Evolutionary conservation across 495 filamentous ascomycete species (phyloP).

Genomic region (Immersiella caudata): DNA sequence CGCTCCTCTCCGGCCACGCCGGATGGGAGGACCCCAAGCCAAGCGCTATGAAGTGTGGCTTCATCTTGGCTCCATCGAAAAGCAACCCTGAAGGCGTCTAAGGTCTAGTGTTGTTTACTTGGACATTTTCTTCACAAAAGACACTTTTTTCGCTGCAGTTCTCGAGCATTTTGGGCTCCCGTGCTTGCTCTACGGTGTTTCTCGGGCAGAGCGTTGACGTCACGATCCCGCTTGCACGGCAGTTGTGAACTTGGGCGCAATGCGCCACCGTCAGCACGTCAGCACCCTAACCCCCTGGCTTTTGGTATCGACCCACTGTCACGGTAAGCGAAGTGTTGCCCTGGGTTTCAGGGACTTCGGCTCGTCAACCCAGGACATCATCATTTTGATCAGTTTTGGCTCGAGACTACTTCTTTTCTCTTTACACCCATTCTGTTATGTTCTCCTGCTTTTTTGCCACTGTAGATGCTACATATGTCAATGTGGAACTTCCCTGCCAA

Average conservation of each 20-base stretch:
- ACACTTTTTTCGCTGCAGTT: neutral
- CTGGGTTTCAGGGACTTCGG: too few relatives aligned
- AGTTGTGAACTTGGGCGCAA: neutral
- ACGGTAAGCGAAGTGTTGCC: too few relatives aligned
- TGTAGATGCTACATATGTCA: too few relatives aligned
- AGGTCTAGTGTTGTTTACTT: neutral
- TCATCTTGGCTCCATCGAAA: neutral
- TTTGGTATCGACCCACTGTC: neutral
- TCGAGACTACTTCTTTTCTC: too few relatives aligned
- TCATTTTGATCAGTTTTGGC: too few relatives aligned
- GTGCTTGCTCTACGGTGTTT: neutral
- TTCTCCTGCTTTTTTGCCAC: too few relatives aligned
- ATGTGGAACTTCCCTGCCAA: too few relatives aligned
- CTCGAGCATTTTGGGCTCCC: neutral
- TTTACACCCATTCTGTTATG: too few relatives aligned
- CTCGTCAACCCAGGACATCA: too few relatives aligned
- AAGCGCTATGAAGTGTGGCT: slow-evolving; percentile 1
- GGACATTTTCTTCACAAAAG: neutral
- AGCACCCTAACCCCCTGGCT: neutral
- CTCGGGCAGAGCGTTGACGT: neutral
- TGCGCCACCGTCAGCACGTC: neutral
- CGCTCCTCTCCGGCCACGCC: neutral
- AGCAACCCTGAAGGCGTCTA: neutral
- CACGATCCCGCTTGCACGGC: neutral
- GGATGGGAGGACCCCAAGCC: neutral